Conservation (phyloP, 2,329 filamentous ascomycete genomes). For the Ophioceras dolichostomum region DNA sequence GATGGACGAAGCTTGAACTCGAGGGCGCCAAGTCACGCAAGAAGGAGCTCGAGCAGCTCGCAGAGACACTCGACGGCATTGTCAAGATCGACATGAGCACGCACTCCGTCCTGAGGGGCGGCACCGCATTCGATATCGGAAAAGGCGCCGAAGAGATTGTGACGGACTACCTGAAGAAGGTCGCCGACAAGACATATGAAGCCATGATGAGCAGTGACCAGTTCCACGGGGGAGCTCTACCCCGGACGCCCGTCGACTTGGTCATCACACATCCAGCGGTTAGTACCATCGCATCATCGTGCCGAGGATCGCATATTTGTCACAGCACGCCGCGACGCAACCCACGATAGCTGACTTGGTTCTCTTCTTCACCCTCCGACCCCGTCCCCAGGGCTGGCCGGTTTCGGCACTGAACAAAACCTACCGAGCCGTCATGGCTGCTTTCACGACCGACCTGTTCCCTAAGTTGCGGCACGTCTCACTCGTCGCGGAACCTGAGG, state of each 20-base stretch:
- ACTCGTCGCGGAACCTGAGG: slow-evolving; percentile 8
- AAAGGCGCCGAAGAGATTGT: slow-evolving; percentile 7
- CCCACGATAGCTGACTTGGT: too few relatives aligned
- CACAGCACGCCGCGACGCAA: too few relatives aligned
- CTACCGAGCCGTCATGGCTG: slow-evolving; percentile 6
- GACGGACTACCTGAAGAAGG: slow-evolving; percentile 7
- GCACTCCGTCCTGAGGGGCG: slow-evolving; percentile 1
- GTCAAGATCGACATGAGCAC: slow-evolving; percentile 3
- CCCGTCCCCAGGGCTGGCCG: slow-evolving; percentile 4
- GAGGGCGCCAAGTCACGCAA: slow-evolving; percentile 1
- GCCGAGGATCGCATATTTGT: too few relatives aligned
- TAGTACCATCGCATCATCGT: neutral
- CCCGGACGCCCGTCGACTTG: slow-evolving; percentile 7
- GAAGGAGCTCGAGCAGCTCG: slow-evolving; percentile 5
- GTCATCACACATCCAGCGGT: slow-evolving; percentile 9
- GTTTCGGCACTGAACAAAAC: slow-evolving; percentile 7
- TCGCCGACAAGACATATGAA: slow-evolving; percentile 5
- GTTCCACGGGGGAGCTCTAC: slow-evolving; percentile 1
- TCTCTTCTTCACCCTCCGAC: neutral
- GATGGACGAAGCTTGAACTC: slow-evolving; percentile 10
- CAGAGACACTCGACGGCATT: slow-evolving; percentile 5
- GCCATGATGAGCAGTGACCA: slow-evolving; percentile 3
- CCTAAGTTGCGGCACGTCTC: slow-evolving; percentile 6
- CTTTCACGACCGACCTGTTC: slow-evolving; percentile 5
- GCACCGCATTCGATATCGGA: slow-evolving; percentile 6